Evolutionary conservation across 495 filamentous ascomycete species (phyloP), one percentile per base, ranked within the genome.

Genomic region (Penicillium nucicola): DNA sequence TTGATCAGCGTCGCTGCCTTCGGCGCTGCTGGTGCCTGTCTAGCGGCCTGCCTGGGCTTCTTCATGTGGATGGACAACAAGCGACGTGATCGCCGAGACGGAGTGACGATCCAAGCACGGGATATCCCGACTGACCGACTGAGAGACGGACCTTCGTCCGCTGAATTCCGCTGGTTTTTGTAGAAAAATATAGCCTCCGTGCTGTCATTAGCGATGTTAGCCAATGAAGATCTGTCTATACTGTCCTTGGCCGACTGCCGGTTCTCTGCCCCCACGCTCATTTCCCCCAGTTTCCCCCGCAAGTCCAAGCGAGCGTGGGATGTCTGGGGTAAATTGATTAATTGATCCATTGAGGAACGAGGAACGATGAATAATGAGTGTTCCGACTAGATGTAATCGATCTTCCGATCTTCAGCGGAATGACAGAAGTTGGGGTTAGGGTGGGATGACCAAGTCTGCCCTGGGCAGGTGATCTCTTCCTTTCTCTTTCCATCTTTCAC

Each of bases 61-160:
- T 90, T 74, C 57, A 91, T 92, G 88, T 68, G 83, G 45, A 57
- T 77, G 22, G 88, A 92, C 61, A 91, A 92, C 52, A 75, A 65
- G 56, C 67, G 77, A 18, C 75, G 88, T 38, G 78, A 92, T 59
- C 66, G 64, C 13, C 74, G 69, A 44, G 75, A 85, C 49, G 87
- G 88, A 0, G 65, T 81, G 17, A 79, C 76, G 38, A 58, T 87
- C 18, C 71, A 77, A 11, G 86, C 84, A 0, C 74, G 70, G 47
- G 86, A 90, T 64, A 74, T 90, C 9, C 83, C 86, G 1, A 90
- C 88, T 8, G 80, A 85, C 63, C 54, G 75, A 38, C 60, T 92
- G 58, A 74, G 80, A 55, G 86, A 90, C 60, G 88, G 87, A 2
- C 87, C 87, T 2, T 66, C 66, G 7, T 75, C 71, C 36, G 71